Evolutionary conservation across 2,329 filamentous ascomycete species (phyloP), one percentile per base, ranked within the genome.

Genomic region (Coniella vitis): DNA sequence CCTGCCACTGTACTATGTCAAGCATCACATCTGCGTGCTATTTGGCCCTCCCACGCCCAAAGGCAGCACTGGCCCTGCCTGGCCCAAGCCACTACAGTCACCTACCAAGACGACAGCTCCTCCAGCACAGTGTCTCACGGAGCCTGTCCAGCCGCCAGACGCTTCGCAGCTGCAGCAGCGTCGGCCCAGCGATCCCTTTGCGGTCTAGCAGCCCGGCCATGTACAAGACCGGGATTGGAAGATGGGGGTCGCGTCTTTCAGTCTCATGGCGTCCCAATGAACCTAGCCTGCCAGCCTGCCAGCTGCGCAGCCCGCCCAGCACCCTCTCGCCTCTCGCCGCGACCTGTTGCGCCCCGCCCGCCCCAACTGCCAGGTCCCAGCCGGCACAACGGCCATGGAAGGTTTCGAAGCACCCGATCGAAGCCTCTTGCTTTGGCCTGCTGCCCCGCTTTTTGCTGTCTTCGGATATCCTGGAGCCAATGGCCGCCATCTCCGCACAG

Each of bases 21-120:
- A 19, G 16, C 46, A 48, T 47, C 45, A 62, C 60, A 62, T 65
- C 64, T 62, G 57, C 59, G 48, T n/a, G n/a, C n/a, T n/a, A n/a
- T n/a, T n/a, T n/a, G n/a, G n/a, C n/a, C n/a, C n/a, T n/a, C n/a
- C n/a, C n/a, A n/a, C n/a, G n/a, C n/a, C n/a, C n/a, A n/a, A n/a
- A n/a, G n/a, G n/a, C n/a, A n/a, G n/a, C n/a, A n/a, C n/a, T n/a
- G n/a, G n/a, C n/a, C n/a, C n/a, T n/a, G n/a, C n/a, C n/a, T n/a
- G n/a, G n/a, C n/a, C n/a, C 5, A 14, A 39, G 35, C 35, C 37
- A 49, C 38, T 46, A 19, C 41, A 36, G 29, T 38, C 37, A 37
- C 46, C 31, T 40, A 31, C 32, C 36, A 34, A n/a, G n/a, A n/a
- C n/a, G n/a, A n/a, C n/a, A n/a, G n/a, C n/a, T n/a, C n/a, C n/a